Conservation (phyloP, 75 land plant genomes). For the Chamaecyparis obtusa region DNA sequence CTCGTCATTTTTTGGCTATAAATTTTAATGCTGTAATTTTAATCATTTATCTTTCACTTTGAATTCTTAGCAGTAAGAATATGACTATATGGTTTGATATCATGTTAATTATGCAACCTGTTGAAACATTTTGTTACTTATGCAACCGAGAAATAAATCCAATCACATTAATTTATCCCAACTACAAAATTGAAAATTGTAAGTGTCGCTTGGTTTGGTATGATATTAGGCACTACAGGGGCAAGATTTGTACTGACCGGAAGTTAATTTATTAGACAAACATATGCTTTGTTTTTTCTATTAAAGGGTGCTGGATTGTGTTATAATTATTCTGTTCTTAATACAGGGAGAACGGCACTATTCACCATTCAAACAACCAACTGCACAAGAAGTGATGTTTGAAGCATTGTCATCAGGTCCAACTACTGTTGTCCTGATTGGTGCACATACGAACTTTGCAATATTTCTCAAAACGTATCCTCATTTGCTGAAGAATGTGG, state of each 20-base stretch:
- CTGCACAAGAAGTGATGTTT: conserved; percentile 76
- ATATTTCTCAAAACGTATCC: conserved; percentile 76
- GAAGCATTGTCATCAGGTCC: conserved; percentile 60
- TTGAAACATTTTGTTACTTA: not conserved
- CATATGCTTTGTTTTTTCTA: not conserved
- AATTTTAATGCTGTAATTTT: not conserved
- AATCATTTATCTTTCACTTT: not conserved
- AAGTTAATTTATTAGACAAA: not conserved
- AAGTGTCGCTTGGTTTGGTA: not conserved
- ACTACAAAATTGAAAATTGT: not conserved
- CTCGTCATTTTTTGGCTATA: not conserved
- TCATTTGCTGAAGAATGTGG: conserved; percentile 66
- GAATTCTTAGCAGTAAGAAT: not conserved
- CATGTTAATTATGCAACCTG: not conserved
- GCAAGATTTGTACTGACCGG: not conserved
- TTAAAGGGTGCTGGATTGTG: not conserved
- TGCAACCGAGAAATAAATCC: not conserved
- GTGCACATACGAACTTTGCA: conserved; percentile 78
- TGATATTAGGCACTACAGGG: not conserved
- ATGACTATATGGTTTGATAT: not conserved
- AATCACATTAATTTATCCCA: not conserved
- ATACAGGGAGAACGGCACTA: conserved; percentile 70
- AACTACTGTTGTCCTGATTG: conserved; percentile 52
- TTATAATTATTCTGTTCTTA: not conserved
- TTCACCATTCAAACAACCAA: conserved; percentile 58